A percentile compares a stretch with the other conserved stretches of the same genome.
Evolutionary conservation across 495 filamentous ascomycete species (phyloP).

Genomic region (Chlorociboria aeruginascens): DNA sequence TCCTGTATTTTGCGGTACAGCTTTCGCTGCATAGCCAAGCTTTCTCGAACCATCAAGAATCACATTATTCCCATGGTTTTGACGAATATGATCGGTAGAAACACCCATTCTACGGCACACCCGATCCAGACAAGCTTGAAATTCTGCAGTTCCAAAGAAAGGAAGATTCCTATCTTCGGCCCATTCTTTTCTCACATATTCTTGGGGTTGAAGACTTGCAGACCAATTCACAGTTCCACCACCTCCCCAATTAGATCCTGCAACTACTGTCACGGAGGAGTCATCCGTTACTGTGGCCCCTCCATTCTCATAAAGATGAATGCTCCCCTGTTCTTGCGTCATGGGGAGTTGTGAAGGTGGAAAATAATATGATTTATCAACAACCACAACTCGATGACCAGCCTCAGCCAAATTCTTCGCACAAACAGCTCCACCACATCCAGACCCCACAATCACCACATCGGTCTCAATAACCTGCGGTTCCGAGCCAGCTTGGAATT

Average conservation of each 20-base stretch:
- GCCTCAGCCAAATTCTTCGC: conserved; percentile 72
- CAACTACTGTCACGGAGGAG: conserved; percentile 43
- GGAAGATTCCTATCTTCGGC: conserved; percentile 50
- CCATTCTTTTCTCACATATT: conserved; percentile 75
- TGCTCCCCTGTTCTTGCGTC: conserved; percentile 38
- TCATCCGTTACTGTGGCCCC: conserved; percentile 49
- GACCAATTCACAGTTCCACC: conserved; percentile 75
- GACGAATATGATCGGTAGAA: conserved; percentile 48
- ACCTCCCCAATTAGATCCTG: conserved; percentile 71
- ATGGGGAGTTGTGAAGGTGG: conserved; percentile 63
- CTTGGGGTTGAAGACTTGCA: conserved; percentile 71
- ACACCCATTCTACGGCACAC: conserved; percentile 66
- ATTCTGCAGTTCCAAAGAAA: conserved; percentile 67
- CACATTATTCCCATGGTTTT: conserved; percentile 56
- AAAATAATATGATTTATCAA: conserved; percentile 74
- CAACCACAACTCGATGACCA: conserved; percentile 62
- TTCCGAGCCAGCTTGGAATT: conserved; percentile 28
- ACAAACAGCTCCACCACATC: conserved; percentile 74
- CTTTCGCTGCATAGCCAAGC: conserved; percentile 58
- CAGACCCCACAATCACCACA: conserved; percentile 76
- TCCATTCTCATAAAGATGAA: conserved; percentile 53
- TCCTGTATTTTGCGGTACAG: conserved; percentile 72
- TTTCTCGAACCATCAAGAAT: conserved; percentile 66
- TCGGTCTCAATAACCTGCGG: conserved; percentile 56
- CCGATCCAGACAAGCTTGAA: conserved; percentile 63